Conservation (phyloP, 345 rosid species). For the Linum tenue region DNA sequence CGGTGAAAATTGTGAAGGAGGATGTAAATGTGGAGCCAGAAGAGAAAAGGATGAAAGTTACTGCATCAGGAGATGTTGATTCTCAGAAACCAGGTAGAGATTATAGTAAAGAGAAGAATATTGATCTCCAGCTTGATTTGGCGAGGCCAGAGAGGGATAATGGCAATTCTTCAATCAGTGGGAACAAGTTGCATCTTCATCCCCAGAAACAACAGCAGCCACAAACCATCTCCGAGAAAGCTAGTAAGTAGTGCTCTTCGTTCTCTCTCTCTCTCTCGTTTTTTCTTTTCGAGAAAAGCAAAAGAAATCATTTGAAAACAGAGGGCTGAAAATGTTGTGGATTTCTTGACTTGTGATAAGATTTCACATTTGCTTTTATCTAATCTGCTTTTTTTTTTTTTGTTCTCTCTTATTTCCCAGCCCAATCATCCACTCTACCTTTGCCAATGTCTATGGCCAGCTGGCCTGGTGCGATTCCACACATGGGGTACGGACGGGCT, state of each 20-base stretch:
- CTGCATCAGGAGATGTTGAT: constrained; percentile 23
- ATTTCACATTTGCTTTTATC: constrained; percentile 4
- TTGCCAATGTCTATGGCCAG: constrained; percentile 68
- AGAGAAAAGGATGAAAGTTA: constrained; percentile 36
- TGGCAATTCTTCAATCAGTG: constrained; percentile 17
- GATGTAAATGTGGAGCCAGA: constrained; percentile 32
- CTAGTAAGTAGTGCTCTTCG: constrained; percentile 27
- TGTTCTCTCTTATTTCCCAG: constrained; percentile 28
- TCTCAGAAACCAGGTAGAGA: constrained; percentile 29
- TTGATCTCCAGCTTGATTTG: constrained; percentile 70
- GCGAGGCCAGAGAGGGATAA: constrained; percentile 60
- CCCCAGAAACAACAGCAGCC: constrained; percentile 51
- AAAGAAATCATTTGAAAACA: neutral
- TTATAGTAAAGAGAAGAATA: constrained; percentile 36
- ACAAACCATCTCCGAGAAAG: constrained; percentile 38
- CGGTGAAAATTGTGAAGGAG: constrained; percentile 27
- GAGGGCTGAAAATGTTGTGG: neutral
- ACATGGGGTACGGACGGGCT: constrained; percentile 62
- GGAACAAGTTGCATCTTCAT: constrained; percentile 38
- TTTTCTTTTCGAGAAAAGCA: neutral
- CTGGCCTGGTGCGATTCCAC: constrained; percentile 96
- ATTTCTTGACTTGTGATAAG: neutral
- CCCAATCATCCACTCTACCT: constrained; percentile 50
- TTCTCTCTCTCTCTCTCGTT: neutral
- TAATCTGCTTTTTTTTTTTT: neutral